phyloP scores from a whole-genome alignment of 108 stramenopile genomes.

The Thalassiosira profunda region DNA sequence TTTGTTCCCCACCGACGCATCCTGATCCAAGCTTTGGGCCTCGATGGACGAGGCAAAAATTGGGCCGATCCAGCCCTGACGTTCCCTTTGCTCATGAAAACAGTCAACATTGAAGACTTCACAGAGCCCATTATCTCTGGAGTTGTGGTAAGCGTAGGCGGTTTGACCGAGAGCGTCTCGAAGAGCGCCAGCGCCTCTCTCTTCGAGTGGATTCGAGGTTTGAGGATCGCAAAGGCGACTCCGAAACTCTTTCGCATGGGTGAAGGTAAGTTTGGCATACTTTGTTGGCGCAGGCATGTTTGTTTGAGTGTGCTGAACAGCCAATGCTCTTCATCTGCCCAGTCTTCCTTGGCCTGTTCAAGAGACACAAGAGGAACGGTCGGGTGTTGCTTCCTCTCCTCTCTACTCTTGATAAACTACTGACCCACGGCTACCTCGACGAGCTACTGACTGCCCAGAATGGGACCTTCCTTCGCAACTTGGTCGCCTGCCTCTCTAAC shows the following conservation, averaged over 20 bases:
- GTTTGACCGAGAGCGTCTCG: constrained; percentile 91
- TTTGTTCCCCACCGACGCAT: constrained; percentile 47
- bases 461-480: constrained; percentile 39
- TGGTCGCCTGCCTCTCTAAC: constrained; percentile 49
- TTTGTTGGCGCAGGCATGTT: not conserved
- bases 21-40: constrained; percentile 40
- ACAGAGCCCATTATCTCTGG: constrained; percentile 81
- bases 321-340: not conserved
- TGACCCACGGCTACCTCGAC: constrained; percentile 74
- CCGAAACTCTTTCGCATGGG: constrained; percentile 44
- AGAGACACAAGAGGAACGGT: constrained; percentile 52
- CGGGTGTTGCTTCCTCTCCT: constrained; percentile 80
- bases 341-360: constrained; percentile 55
- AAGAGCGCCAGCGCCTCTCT: constrained; percentile 77
- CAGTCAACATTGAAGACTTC: constrained; percentile 76
- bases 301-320: not conserved
- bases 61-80: constrained; percentile 66
- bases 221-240: constrained; percentile 42
- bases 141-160: constrained; percentile 93
- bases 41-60: constrained; percentile 33
- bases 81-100: constrained; percentile 77
- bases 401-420: constrained; percentile 75
- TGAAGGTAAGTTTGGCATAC: constrained; percentile 29
- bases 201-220: constrained; percentile 72
- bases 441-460: constrained; percentile 43